Conservation (phyloP, 805 yeast species). For the Ogataea chonburiensis region DNA sequence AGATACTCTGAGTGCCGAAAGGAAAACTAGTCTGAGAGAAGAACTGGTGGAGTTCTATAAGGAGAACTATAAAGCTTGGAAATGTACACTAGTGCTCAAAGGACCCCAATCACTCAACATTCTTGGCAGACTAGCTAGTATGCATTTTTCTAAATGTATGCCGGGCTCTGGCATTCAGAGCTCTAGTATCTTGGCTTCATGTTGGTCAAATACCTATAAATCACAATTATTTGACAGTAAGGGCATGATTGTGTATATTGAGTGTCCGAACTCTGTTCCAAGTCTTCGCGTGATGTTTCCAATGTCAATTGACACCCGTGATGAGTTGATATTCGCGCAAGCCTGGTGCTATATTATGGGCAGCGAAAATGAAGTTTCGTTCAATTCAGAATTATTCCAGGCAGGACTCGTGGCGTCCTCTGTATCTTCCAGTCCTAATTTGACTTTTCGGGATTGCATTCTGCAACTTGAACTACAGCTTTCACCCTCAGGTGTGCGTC, state of each 20-base stretch:
- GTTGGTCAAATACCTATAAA: constrained; percentile 27
- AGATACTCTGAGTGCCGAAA: constrained; percentile 42
- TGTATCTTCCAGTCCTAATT: constrained; percentile 35
- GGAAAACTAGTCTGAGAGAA: constrained; percentile 37
- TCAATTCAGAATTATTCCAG: constrained; percentile 40
- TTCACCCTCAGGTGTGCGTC: constrained; percentile 45
- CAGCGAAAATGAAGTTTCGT: constrained; percentile 54
- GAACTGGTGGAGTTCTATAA: constrained; percentile 41
- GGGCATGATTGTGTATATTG: constrained; percentile 38
- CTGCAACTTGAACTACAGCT: constrained; percentile 51
- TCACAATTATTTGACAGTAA: constrained; percentile 24
- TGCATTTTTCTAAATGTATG: constrained; percentile 36
- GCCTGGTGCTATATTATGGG: constrained; percentile 63
- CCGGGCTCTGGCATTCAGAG: neutral
- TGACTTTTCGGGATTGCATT: constrained; percentile 19
- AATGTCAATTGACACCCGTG: constrained; percentile 16
- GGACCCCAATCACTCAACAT: constrained; percentile 66
- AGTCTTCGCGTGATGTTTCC: constrained; percentile 46
- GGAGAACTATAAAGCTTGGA: constrained; percentile 43
- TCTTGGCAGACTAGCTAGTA: constrained; percentile 49
- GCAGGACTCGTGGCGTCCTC: constrained; percentile 39
- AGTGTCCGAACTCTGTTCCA: constrained; percentile 32
- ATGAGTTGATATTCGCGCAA: constrained; percentile 33
- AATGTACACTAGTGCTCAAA: constrained; percentile 56
- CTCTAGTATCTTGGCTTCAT: constrained; percentile 9